phyloP scores from a whole-genome alignment of 495 filamentous ascomycete genomes.

The Aspergillus egyptiacus region DNA sequence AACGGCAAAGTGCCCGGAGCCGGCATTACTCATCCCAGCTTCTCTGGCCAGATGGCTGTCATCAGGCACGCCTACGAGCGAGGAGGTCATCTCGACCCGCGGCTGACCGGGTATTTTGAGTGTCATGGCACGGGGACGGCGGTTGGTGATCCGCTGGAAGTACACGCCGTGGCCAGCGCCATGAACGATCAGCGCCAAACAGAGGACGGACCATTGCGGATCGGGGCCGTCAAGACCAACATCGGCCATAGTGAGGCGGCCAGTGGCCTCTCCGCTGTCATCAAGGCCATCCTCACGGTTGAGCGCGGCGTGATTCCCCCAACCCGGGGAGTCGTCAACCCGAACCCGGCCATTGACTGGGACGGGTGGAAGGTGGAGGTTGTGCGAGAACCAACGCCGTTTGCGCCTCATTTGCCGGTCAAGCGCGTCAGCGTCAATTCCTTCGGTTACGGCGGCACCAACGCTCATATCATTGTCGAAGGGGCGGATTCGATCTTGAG shows the following conservation, averaged over 20 bases:
- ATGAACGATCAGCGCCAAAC: conserved; percentile 34
- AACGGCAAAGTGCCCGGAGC: not conserved
- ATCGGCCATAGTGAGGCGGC: conserved; percentile 28
- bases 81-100: not conserved
- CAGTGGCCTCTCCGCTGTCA: conserved; percentile 26
- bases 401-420: conserved; percentile 10
- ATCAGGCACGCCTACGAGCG: conserved; percentile 22
- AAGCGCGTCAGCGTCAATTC: conserved; percentile 26
- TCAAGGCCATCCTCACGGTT: conserved; percentile 28
- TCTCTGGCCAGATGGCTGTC: not conserved
- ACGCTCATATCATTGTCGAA: conserved; percentile 27
- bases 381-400: conserved; percentile 20
- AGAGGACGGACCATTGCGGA: conserved; percentile 6
- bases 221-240: conserved; percentile 26
- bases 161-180: conserved; percentile 24
- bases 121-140: conserved; percentile 44
- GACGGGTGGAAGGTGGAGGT: conserved; percentile 1
- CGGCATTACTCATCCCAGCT: not conserved
- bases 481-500: not conserved
- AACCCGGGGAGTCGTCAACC: not conserved
- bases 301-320: conserved; percentile 26
- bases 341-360: conserved; percentile 21
- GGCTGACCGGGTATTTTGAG: conserved; percentile 29
- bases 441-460: conserved; percentile 32
- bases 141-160: conserved; percentile 56